Conservation (phyloP, 2,329 filamentous ascomycete species). For the Lithohypha guttulata region DNA sequence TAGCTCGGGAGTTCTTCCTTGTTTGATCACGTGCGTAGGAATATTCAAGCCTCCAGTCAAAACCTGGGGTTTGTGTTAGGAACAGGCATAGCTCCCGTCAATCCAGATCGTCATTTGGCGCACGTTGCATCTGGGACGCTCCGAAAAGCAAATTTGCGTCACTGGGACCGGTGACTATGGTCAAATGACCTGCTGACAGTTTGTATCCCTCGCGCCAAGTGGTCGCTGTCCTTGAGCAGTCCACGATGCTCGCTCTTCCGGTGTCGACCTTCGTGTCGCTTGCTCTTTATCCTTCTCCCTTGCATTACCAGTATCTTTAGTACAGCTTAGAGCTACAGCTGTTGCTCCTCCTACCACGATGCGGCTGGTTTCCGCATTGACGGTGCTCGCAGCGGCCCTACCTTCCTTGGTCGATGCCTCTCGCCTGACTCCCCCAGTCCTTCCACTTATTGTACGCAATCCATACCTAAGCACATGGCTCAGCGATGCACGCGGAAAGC, state of each 20-base stretch:
- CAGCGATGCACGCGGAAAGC: slow-evolving; percentile 55
- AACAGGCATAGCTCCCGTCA: slow-evolving; percentile 20
- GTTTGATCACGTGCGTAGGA: no score
- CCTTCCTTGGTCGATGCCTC: slow-evolving; percentile 11
- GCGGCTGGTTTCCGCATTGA: slow-evolving; percentile 21
- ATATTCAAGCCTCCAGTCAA: no score
- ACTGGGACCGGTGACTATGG: background rate
- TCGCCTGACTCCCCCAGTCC: slow-evolving; percentile 43
- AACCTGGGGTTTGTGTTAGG: slow-evolving; percentile 33
- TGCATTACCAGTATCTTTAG: no score
- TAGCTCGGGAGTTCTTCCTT: no score
- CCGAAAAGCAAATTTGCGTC: background rate
- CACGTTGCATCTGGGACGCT: no score
- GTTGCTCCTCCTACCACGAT: slow-evolving; percentile 13
- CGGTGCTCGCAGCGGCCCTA: slow-evolving; percentile 14
- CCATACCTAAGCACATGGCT: slow-evolving; percentile 67
- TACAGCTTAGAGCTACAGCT: no score
- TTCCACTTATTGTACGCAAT: slow-evolving; percentile 62
- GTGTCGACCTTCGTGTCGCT: no score
- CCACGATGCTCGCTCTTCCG: no score
- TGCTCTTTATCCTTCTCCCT: no score
- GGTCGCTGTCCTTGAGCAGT: no score
- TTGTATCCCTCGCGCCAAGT: no score
- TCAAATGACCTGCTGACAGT: slow-evolving; percentile 7
- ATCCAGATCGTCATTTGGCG: no score